Evolutionary conservation across 495 filamentous ascomycete genomes (phyloP), one percentile per base, ranked within the genome.

Genomic region (Talaromyces nanjingensis): DNA sequence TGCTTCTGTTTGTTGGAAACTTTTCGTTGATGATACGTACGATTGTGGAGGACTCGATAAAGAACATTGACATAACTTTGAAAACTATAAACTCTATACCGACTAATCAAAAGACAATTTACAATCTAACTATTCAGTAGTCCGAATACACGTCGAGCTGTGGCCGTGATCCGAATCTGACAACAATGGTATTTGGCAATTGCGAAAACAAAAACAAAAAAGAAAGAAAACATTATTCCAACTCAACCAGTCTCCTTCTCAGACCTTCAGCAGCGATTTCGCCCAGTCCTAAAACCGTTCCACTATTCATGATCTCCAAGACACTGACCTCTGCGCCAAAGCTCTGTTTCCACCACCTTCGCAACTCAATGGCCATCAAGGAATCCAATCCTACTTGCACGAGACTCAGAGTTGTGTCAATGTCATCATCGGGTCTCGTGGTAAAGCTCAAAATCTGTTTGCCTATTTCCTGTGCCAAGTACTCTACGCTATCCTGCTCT

Each of bases 321-420:
- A 75, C 69, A 34, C 71, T 76, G 7, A 74, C 67, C 27, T 69
- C 69, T 2, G 67, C 65, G 68, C 72, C 55, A 54, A 60, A 49
- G 64, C 67, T 33, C 67, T 24, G 24, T 69, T 67, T 65, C 71
- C 71, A 56, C 72, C 72, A 22, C 64, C 69, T 66, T 18, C 73
- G 59, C 63, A 80, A 42, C 71, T 78, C 76, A 45, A 78, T 74
- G 7, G 72, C 69, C 67, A 78, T 69, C 22, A 80, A 63, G 34
- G 70, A 73, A 52, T 80, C 77, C 27, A 79, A 53, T 0, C 77
- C 76, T 49, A 77, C 67, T 58, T 75, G 67, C 4, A 60, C 63
- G 9, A 76, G 63, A 12, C 65, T 69, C 33, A 72, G n/a, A 1
- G 42, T 27, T 0, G 66, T 57, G 45, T 76, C 71, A 16, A 73